Base-by-base conservation (phyloP, 345 rosid species). In the Noccaea bulbosa region DNA sequence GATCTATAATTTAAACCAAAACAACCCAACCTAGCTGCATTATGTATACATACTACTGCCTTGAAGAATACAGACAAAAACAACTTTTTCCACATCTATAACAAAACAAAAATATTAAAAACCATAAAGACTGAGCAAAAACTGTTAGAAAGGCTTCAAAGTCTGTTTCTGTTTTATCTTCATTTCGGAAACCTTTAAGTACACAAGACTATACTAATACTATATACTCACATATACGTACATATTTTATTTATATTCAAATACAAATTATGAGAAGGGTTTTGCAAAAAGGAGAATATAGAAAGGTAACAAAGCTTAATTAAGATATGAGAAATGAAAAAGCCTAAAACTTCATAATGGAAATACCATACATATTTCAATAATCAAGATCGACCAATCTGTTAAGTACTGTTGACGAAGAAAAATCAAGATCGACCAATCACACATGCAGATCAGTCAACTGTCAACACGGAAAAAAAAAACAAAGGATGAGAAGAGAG, bases 41-140 rank as follows among this genome's bases (percentile, higher is more conserved):
- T 52, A 53, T 11, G n/a, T 52, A 71, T 48, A 27, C 30, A 56
- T 64, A 51, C 8, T 34, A 7, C 46, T 46, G 50, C 39, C 65
- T 54, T 68, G 16, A 27, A 15, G 58, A 52, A 62, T 75, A 75
- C 69, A 75, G 61, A 75, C 78, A 75, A 75, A 75, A 75, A 47
- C 64, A 61, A 45, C 73, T 65, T 74, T 74, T 67, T 67, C 50
- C 44, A 52, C 49, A 53, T 67, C 30, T 52, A 48, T 22, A 40
- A 38, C 22, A 58, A 66, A 65, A 64, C 16, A 59, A 15, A 51
- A 57, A 48, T 2, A 41, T 33, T 43, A 30, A 32, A 53, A 32
- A 59, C 50, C 63, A 60, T 66, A 27, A 30, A 74, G 48, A 41
- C 72, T 49, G 60, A 58, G 48, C 34, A 43, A 53, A 50, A 68